Evolutionary conservation across 306 rosid species (phyloP), one percentile per base, ranked within the genome.

Genomic region (Trifolium dubium): DNA sequence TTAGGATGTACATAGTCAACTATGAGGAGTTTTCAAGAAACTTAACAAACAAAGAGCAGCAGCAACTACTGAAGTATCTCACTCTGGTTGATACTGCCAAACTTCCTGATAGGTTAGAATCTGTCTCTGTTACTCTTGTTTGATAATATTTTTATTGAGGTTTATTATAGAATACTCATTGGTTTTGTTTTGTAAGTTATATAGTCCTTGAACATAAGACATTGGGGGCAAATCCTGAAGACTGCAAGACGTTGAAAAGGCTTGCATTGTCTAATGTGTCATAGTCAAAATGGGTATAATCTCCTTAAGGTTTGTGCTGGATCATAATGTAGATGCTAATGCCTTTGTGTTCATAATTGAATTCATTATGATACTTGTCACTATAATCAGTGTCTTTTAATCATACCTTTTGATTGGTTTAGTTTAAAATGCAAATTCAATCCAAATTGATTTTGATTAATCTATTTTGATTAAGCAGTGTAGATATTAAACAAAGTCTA

Each of bases 1-100:
- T 80, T 81, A 94, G 99, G 96, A 87, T 83, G 81, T n/a, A n/a
- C n/a, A n/a, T 85, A 65, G 62, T 90, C 72, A 89, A 90, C 83
- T 88, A 62, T 62, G 99, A 88, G 84, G 96, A 80, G 82, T 94
- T 94, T 61, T 80, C 29, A 29, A 88, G 86, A 75, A 88, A 86
- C 75, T 75, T 94, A 87, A 92, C 99, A 69, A 69, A 64, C 79
- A 98, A 92, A 78, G 99, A 94, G 83, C 96, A 90, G 80, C 87
- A 90, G 65, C 85, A 89, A 72, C 77, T 94, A 71, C 85, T 88
- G 84, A 86, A 87, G 78, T 86, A 80, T 81, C 92, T 94, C 75
- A 85, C 99, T 67, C 81, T 81, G 67, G 89, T 79, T 63, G 99
- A 94, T 90, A 77, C 81, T 1, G 74, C 77, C 15, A 74, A 86